Base-by-base conservation (phyloP, 2,329 filamentous ascomycete species). In the Alternaria gansuensis region DNA sequence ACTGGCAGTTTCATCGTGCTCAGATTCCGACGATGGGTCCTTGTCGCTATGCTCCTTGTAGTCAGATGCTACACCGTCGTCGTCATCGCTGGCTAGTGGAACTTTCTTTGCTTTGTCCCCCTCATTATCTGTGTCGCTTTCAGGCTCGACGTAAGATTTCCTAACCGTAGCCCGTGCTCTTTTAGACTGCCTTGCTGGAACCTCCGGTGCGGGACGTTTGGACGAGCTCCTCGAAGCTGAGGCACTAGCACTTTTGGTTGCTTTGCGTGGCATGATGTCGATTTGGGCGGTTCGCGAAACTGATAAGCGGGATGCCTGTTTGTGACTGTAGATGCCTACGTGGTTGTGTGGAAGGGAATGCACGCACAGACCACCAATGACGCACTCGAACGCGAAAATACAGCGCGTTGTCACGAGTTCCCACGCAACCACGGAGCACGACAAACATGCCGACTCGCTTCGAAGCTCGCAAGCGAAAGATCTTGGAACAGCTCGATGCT, bases 401-500 rank as follows among this genome's bases (percentile, higher is more conserved):
- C 58, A 50, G 60, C 66, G 64, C 68, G 64, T 23, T 62, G 63
- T 69, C 67, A 71, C 68, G 65, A 56, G 66, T 59, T 51, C 46
- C 26, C 34, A 36, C 45, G 46, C 50, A 45, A 21, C 41, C 39
- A 37, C 29, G 24, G 29, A 55, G 45, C 40, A 41, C 50, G 43
- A 41, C 29, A 14, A 51, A 45, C 21, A 77, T 77, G 74, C 61
- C 68, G 40, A 67, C 56, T 37, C 70, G 70, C 17, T 82, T 82
- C 60, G 59, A 69, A 31, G 64, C 68, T 44, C 90, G 87, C 74
- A 98, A 97, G 78, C 75, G 79, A 51, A 87, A 84, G 59, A 96
- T 97, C 64, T 80, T 97, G 13, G 79, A 83, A 40, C 85, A 89
- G 65, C 87, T 97, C 3, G 81, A 86, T 8, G 82, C 87, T 3